Base-by-base conservation (phyloP, 164 flowering plant species). In the Dillenia suffruticosa region DNA sequence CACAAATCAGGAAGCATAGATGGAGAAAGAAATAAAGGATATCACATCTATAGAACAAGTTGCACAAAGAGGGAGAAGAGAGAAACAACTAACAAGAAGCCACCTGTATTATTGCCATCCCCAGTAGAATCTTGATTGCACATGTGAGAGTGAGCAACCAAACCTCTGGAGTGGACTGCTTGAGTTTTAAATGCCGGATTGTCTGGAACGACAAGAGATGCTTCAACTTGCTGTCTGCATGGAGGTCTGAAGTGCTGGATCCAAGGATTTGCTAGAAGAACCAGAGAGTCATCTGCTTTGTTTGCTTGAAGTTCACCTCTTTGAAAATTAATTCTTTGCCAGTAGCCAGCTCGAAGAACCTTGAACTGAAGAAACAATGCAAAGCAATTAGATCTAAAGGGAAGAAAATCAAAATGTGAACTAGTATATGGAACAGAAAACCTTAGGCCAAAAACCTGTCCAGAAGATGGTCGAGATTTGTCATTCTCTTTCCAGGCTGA, bases 291-390 rank as follows among this genome's bases (percentile, higher is more conserved):
- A 44, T 52, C 68, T 60, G 56, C 60, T 57, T 56, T 65, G 8
- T 62, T 67, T 12, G 16, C 7, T 50, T 49, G 68, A 22, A 55
- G 16, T 51, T 63, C 66, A 51, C 77, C 63, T 69, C 69, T 79
- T 40, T 62, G 75, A 68, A 86, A 80, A 67, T 72, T 65, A 17
- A 78, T 63, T 57, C 74, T 83, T 62, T 77, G 64, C 94, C 90
- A 89, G 68, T 61, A 60, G 22, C 92, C 90, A 56, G 68, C 62
- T 66, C 70, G 84, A 63, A 77, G 80, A 77, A 87, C 84, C 76
- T 83, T 86, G 63, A 79, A 82, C 95, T 86, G 71, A 12, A 68
- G 64, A 58, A 55, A 51, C 2, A 58, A 12, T 14, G 12, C 32
- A 65, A 13, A 32, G 13, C 24, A 48, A 11, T 46, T 26, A 24